phyloP scores from a whole-genome alignment of 257 asterid genomes.

The Fraxinus excelsior region DNA sequence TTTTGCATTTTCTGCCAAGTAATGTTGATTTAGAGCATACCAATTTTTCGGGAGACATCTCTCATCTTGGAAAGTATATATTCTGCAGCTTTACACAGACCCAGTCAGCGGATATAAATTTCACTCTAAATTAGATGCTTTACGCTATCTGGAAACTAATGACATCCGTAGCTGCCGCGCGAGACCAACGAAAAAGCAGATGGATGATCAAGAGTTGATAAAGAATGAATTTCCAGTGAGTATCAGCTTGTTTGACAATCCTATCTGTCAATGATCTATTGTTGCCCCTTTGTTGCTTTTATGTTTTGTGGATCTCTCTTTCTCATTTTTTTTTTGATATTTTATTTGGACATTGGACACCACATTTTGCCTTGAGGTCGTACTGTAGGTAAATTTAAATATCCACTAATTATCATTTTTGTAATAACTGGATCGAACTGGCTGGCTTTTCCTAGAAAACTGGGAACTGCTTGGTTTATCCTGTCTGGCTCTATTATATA shows the following conservation, averaged over 20 bases:
- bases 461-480: background rate
- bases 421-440: background rate
- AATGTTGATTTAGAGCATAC: background rate
- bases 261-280: slow-evolving; percentile 12
- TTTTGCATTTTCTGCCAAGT: background rate
- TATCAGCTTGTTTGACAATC: slow-evolving; percentile 29
- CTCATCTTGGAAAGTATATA: slow-evolving; percentile 25
- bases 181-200: slow-evolving; percentile 47
- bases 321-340: slow-evolving; percentile 1
- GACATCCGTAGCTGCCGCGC: slow-evolving; percentile 48
- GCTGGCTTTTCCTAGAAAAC: background rate
- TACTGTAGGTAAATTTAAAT: background rate
- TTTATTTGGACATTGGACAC: background rate
- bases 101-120: slow-evolving; percentile 59
- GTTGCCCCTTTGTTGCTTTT: slow-evolving; percentile 15
- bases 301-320: slow-evolving; percentile 8
- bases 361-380: background rate
- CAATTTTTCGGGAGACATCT: background rate
- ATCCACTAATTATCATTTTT: background rate
- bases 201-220: slow-evolving; percentile 20
- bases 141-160: slow-evolving; percentile 57
- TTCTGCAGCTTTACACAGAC: slow-evolving; percentile 62
- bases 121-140: slow-evolving; percentile 62
- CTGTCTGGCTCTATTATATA: background rate
- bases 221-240: slow-evolving; percentile 47